Base-by-base conservation (phyloP, 1,284 basidiomycete genomes). In the Ustilago vetiveriae region DNA sequence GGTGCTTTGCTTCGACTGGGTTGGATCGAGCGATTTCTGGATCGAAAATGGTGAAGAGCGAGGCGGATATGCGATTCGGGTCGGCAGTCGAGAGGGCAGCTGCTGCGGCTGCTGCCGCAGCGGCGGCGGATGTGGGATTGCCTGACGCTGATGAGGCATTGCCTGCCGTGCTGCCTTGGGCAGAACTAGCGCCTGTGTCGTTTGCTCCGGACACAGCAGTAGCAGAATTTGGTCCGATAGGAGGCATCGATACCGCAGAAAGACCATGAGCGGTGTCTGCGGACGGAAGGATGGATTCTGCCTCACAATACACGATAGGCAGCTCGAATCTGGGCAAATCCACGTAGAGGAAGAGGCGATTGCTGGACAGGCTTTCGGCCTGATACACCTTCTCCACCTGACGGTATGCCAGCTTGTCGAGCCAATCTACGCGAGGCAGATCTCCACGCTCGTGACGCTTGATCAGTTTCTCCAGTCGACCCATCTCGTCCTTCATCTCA, bases 311-410 rank as follows among this genome's bases (percentile, higher is more conserved):
- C 41, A 98, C 90, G n/a, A 99, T 90, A 0, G 96, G 95, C 79
- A 97, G 94, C 80, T 98, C 95, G 78, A 97, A 98, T n/a, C 92
- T 87, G 0, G 95, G 96, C 32, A 98, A 82, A 83, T 98, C 95
- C 40, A 98, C 89, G 81, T 98, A 98, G 5, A 98, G 86, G 78
- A 92, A 97, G 0, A 79, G 60, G 43, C 71, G 63, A 24, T 76
- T 49, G 7, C 66, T 71, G 2, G 49, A 55, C 35, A 70, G 50
- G 8, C 72, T 60, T 39, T 79, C 74, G 4, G 44, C 52, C 21
- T 57, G 39, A 30, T 79, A 62, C 39, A 76, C 60, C 76, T 92
- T 90, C 70, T 94, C 94, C 85, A 98, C 95, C 83, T 91, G 91
- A 29, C 94, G 85, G 82, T 96, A 98, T 2, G 91, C 89, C 80